Conservation (phyloP, 2,329 filamentous ascomycete species). For the Colletotrichum somersetense region DNA sequence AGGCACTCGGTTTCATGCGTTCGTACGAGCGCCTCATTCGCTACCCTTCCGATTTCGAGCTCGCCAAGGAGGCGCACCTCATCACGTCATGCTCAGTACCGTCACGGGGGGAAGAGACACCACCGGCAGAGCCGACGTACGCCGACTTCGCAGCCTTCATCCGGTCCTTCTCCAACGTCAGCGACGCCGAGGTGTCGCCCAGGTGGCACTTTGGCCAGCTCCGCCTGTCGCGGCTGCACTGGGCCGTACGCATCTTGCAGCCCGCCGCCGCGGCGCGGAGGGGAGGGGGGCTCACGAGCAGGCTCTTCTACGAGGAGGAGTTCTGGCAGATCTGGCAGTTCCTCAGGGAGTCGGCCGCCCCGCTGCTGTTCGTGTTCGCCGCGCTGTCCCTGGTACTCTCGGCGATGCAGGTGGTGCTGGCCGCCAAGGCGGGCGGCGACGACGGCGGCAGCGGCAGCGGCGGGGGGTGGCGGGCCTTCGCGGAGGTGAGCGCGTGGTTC, state of each 20-base stretch:
- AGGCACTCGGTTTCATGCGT: not conserved
- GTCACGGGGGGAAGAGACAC: not conserved
- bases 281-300: not conserved
- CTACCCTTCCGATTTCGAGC: not conserved
- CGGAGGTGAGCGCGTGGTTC: not conserved
- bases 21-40: not conserved
- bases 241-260: not conserved
- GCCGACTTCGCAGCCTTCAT: not conserved
- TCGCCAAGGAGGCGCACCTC: not conserved
- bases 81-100: not conserved
- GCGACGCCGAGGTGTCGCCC: not conserved
- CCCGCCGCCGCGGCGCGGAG: not conserved
- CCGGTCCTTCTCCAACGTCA: not conserved
- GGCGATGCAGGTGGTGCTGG: conserved; percentile 1
- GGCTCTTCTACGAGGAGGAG: not conserved
- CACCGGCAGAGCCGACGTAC: not conserved
- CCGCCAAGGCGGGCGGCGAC: not conserved
- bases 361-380: not conserved
- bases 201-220: conserved; percentile 3
- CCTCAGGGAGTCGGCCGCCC: not conserved
- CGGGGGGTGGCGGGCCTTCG: not conserved
- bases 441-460: not conserved
- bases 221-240: not conserved
- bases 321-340: not conserved
- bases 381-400: not conserved